Percentiles rank a stretch among this genome's conserved stretches.
Conservation (phyloP, 208 protist species). For the Trypanosoma mega region DNA sequence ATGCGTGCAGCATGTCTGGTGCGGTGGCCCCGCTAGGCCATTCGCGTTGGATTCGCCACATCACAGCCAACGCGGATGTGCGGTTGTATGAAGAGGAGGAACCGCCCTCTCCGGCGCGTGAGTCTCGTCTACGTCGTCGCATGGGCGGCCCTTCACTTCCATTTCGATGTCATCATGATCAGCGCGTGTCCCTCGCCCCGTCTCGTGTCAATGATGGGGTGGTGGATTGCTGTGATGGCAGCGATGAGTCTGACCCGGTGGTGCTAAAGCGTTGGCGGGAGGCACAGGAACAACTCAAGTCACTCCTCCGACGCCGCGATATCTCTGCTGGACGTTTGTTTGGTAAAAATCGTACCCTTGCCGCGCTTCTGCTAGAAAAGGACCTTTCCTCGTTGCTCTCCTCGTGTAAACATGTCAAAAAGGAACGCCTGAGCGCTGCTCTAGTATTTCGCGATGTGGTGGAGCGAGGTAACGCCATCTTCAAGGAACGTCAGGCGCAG, state of each 20-base stretch:
- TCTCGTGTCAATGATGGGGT: conserved; percentile 67
- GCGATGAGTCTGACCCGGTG: conserved; percentile 40
- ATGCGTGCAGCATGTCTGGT: conserved; percentile 76
- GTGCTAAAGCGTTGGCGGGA: not conserved
- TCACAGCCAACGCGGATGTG: conserved; percentile 36
- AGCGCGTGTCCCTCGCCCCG: conserved; percentile 48
- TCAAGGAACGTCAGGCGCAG: conserved; percentile 35
- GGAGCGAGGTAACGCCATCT: conserved; percentile 32
- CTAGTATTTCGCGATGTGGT: conserved; percentile 31
- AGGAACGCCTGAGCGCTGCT: conserved; percentile 28
- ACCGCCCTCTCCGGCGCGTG: conserved; percentile 2
- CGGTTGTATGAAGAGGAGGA: conserved; percentile 55
- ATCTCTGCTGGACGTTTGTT: too few species aligned
- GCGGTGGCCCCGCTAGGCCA: conserved; percentile 33
- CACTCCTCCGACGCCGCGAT: conserved; percentile 4
- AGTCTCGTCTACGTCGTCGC: conserved; percentile 10
- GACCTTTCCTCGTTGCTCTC: conserved; percentile 48
- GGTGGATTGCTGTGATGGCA: conserved; percentile 72
- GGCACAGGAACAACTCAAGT: not conserved
- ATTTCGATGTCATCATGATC: conserved; percentile 37
- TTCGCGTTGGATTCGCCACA: conserved; percentile 50
- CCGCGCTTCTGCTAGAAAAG: conserved; percentile 54
- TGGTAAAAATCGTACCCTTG: conserved; percentile 25
- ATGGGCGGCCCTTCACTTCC: conserved; percentile 55
- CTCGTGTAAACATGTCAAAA: conserved; percentile 29